Percentiles rank a stretch among this genome's conserved stretches.
Conservation (phyloP, 1,284 basidiomycete genomes). For the Ceratobasidium sp. region DNA sequence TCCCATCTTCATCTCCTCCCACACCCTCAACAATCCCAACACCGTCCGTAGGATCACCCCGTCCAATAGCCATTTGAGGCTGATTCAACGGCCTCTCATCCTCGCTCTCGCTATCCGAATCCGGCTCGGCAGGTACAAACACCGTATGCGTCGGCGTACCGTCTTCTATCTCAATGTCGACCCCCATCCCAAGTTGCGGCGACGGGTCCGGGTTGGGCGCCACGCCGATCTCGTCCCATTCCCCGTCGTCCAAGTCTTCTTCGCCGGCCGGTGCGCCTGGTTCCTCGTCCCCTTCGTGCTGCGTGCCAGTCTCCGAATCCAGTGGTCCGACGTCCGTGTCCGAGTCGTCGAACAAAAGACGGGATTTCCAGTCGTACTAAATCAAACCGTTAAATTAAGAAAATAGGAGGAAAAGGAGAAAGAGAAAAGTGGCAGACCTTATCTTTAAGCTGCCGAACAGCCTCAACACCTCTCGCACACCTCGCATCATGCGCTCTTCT, state of each 20-base stretch:
- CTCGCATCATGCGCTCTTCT: conserved; percentile 40
- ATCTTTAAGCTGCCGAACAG: conserved; percentile 38
- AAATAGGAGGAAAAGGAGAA: background rate
- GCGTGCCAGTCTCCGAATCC: background rate
- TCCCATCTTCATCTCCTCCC: conserved; percentile 7
- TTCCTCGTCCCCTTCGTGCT: background rate
- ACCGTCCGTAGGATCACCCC: background rate
- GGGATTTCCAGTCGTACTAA: conserved; percentile 41
- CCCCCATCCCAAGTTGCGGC: background rate
- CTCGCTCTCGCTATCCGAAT: conserved; percentile 34
- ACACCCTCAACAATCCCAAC: background rate
- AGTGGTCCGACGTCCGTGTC: conserved; percentile 7
- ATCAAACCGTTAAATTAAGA: background rate
- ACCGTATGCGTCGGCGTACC: conserved; percentile 35
- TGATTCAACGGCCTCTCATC: conserved; percentile 13
- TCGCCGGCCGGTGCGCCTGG: background rate
- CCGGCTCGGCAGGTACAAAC: conserved; percentile 19
- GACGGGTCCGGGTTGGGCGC: conserved; percentile 5
- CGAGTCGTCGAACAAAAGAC: conserved; percentile 41
- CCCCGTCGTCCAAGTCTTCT: conserved; percentile 13
- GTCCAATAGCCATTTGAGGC: background rate
- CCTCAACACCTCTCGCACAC: conserved; percentile 39
- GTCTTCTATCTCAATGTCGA: conserved; percentile 18
- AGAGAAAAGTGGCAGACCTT: no score
- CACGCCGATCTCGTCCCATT: conserved; percentile 36